Evolutionary conservation across 2,329 filamentous ascomycete species (phyloP).

Genomic region (Fusarium burgessii): DNA sequence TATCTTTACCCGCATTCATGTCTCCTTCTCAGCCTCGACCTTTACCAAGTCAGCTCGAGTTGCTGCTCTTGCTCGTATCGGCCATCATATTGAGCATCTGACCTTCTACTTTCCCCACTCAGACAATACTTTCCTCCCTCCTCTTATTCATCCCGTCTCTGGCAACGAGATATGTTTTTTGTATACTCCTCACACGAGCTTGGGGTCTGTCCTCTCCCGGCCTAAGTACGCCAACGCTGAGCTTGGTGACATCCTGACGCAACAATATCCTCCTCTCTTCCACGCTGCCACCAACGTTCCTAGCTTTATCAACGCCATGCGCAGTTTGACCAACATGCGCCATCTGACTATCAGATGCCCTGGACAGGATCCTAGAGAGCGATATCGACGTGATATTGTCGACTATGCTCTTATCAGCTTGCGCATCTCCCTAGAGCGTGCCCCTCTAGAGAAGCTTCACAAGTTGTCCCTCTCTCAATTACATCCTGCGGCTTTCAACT

Average conservation of each 20-base stretch:
- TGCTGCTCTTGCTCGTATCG: conserved; percentile 80
- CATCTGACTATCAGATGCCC: conserved; percentile 84
- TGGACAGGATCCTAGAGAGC: conserved; percentile 74
- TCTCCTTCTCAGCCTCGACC: conserved; percentile 78
- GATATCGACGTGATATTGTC: conserved; percentile 81
- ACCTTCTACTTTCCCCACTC: conserved; percentile 83
- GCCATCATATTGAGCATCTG: conserved; percentile 81
- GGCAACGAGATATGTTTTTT: conserved; percentile 84
- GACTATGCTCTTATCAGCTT: conserved; percentile 92
- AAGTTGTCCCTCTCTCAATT: conserved; percentile 79
- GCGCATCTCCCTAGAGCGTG: conserved; percentile 83
- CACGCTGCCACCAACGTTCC: conserved; percentile 90
- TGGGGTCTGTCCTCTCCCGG: conserved; percentile 69
- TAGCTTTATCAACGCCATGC: conserved; percentile 82
- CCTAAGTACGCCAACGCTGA: conserved; percentile 85
- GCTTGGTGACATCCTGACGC: conserved; percentile 82
- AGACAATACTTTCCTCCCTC: conserved; percentile 83
- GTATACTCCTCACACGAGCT: conserved; percentile 81
- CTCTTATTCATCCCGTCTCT: conserved; percentile 81
- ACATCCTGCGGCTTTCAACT: conserved; percentile 80
- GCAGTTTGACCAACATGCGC: conserved; percentile 74
- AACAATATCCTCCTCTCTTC: conserved; percentile 90
- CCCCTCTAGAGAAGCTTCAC: conserved; percentile 72
- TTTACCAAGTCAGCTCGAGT: conserved; percentile 81
- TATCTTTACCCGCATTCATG: conserved; percentile 75